A percentile compares a stretch with the other conserved stretches of the same genome.
phyloP scores from a whole-genome alignment of 208 protist species.

The Acanthamoeba triangularis region DNA sequence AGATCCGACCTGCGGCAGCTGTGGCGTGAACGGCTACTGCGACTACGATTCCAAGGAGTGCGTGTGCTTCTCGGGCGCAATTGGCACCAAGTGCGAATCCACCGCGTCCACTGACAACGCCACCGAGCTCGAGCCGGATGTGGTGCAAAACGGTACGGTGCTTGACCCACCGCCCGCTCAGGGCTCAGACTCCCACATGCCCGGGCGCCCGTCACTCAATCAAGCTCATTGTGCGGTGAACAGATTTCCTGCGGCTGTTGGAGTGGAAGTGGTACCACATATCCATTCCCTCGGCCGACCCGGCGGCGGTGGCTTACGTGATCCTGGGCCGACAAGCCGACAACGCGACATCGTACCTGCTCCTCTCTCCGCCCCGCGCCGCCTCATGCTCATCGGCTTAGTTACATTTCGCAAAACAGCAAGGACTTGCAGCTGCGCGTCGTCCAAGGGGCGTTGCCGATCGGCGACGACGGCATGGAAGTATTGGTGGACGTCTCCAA shows the following conservation, averaged over 20 bases:
- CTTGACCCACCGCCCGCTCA: neutral
- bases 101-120: neutral
- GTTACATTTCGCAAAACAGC: too few relatives aligned
- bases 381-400: too few relatives aligned
- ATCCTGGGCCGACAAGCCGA: too few relatives aligned
- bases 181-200: neutral
- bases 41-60: neutral
- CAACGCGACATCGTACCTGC: too few relatives aligned
- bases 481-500: too few relatives aligned
- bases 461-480: too few relatives aligned
- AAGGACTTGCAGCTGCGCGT: too few relatives aligned
- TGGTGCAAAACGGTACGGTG: neutral
- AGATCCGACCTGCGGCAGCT: neutral
- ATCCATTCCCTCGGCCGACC: neutral
- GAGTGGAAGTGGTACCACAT: neutral
- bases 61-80: neutral
- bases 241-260: neutral
- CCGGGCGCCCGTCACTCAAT: too few relatives aligned
- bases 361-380: too few relatives aligned
- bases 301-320: too few relatives aligned
- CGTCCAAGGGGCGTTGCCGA: too few relatives aligned
- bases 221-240: neutral
- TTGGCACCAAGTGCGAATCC: neutral
- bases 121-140: neutral
- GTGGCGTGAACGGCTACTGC: neutral